Conservation (phyloP, 208 protist genomes). For the Crithidia thermophila region DNA sequence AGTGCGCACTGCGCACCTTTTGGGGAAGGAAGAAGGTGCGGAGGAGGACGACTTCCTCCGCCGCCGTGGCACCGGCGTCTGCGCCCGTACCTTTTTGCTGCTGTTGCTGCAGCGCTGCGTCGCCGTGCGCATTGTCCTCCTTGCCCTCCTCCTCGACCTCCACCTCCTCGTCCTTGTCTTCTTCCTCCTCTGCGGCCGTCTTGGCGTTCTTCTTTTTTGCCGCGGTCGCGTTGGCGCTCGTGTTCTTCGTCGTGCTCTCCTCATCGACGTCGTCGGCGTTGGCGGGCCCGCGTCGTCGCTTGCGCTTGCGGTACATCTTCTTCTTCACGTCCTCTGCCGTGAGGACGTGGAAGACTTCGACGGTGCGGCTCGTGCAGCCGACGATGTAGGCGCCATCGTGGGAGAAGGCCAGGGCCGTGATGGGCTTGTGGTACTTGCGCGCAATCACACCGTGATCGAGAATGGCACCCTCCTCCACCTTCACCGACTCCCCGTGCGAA, state of each 20-base stretch:
- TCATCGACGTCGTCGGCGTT: neutral
- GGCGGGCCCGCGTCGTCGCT: conserved; percentile 45
- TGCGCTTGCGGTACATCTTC: conserved; percentile 75
- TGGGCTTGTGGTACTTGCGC: conserved; percentile 84
- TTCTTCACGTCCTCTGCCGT: conserved; percentile 71
- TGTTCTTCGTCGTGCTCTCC: neutral
- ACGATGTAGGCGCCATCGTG: conserved; percentile 70
- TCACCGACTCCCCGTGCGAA: too few relatives aligned
- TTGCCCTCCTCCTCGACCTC: conserved; percentile 10
- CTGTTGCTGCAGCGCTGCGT: neutral
- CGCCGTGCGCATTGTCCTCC: neutral
- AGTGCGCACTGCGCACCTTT: conserved; percentile 82
- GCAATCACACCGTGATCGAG: conserved; percentile 75
- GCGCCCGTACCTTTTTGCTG: too few relatives aligned
- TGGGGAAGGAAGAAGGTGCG: conserved; percentile 81
- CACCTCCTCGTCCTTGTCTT: conserved; percentile 15
- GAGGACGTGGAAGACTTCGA: conserved; percentile 84
- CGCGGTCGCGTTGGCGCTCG: conserved; percentile 7
- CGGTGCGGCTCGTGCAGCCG: conserved; percentile 82
- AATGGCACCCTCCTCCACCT: conserved; percentile 15
- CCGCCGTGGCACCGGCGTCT: conserved; percentile 39
- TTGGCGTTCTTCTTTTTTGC: conserved; percentile 6
- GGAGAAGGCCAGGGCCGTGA: conserved; percentile 73
- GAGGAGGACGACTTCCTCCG: conserved; percentile 71
- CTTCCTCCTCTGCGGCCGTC: conserved; percentile 27